Evolutionary conservation across 495 filamentous ascomycete genomes (phyloP).

Genomic region (Podospora conica): DNA sequence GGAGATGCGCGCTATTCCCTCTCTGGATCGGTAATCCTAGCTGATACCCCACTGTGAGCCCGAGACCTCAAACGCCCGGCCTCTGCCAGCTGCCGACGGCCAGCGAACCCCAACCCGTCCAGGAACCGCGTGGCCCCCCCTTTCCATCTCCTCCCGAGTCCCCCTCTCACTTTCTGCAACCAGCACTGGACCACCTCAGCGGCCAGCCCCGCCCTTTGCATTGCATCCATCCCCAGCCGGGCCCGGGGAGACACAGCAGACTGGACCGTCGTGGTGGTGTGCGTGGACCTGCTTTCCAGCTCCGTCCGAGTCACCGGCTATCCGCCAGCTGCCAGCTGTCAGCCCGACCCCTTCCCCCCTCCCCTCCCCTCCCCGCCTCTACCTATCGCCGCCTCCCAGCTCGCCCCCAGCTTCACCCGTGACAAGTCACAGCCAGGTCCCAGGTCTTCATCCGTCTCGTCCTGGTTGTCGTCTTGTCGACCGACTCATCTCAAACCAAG

Average conservation of each 20-base stretch:
- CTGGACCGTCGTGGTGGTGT: too few relatives aligned
- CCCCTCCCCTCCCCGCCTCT: background rate
- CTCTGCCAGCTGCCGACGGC: background rate
- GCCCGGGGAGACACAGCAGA: background rate
- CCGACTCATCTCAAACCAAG: background rate
- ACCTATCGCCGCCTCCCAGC: background rate
- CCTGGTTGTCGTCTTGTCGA: background rate
- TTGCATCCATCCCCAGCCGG: background rate
- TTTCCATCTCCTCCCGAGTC: background rate
- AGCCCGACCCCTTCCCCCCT: background rate
- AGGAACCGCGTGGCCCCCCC: constrained; percentile 7
- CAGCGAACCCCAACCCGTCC: background rate
- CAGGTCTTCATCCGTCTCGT: background rate
- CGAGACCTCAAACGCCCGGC: background rate
- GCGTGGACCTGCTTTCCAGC: constrained; percentile 3
- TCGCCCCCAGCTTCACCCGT: background rate
- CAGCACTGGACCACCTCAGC: background rate
- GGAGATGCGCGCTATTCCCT: background rate
- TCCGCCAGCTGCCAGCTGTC: constrained; percentile 3
- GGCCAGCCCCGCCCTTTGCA: constrained; percentile 10
- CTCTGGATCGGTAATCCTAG: background rate
- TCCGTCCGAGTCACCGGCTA: constrained; percentile 3
- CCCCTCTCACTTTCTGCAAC: background rate
- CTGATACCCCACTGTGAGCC: background rate
- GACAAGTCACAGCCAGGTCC: background rate